These are phyloP conservation scores for Nitzschia putrida DNA, from an alignment of 108 stramenopile genomes.

Conservation along the genomic window DNA sequence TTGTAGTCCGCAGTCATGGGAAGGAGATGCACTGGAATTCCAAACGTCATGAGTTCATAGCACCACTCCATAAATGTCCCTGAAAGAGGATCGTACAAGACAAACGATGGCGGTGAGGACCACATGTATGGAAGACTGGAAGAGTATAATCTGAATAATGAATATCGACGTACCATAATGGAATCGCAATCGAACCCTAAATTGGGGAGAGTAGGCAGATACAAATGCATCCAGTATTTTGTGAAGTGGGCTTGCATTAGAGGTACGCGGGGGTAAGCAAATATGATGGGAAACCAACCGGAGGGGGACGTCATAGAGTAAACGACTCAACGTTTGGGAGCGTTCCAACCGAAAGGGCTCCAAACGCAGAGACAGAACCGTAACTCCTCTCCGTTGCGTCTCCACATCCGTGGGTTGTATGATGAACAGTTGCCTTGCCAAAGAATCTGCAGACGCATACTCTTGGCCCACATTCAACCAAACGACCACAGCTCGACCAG, in stretches of 20 bases:
- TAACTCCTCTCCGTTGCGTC: too few species aligned
- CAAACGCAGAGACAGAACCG: too few species aligned
- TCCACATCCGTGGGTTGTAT: too few species aligned
- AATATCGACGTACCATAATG: slow-evolving; percentile 2
- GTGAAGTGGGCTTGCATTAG: too few species aligned
- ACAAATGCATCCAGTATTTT: too few species aligned
- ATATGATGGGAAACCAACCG: too few species aligned
- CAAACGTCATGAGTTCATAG: slow-evolving; percentile 27
- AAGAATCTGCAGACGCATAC: slow-evolving; percentile 3
- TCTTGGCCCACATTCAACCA: slow-evolving; percentile 11
- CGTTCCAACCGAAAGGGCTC: too few species aligned
- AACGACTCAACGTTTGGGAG: too few species aligned
- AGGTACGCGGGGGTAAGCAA: too few species aligned
- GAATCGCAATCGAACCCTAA: not conserved
- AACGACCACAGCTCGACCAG: slow-evolving; percentile 12
- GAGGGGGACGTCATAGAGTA: too few species aligned
- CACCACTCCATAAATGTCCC: slow-evolving; percentile 30
- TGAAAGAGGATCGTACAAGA: not conserved
- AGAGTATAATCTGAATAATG: too few species aligned
- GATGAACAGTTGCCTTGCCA: not conserved
- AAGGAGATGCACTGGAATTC: slow-evolving; percentile 26
- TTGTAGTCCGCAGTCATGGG: slow-evolving; percentile 21
- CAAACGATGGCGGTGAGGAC: not conserved
- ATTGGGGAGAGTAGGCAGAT: not conserved
- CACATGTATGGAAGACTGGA: too few species aligned